Base-by-base conservation (phyloP, 139 green algal species). In the Auxenochlorella protothecoides region DNA sequence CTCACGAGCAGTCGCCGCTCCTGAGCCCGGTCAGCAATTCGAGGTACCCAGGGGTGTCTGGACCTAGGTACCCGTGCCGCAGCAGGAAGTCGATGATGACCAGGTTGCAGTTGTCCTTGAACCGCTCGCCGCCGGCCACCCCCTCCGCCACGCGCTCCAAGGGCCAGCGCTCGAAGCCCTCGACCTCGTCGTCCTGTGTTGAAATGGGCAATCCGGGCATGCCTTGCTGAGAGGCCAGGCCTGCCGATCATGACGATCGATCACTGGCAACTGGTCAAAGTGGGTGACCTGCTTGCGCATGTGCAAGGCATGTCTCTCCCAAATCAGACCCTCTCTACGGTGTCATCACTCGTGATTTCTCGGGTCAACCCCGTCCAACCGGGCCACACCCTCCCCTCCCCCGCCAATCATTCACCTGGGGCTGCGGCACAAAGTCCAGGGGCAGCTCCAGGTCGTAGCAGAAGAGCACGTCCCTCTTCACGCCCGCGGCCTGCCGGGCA, bases 21-120 rank as follows among this genome's bases (percentile, higher is more conserved):
- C 85, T 65, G 71, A 96, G 62, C 4, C 68, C 65, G 2, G 63
- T 12, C 53, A 95, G 54, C 10, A 97, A 75, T 10, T 83, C 55
- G 5, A 93, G 66, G 78, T 95, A 96, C 11, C 85, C 86, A 6
- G 68, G 73, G 69, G 78, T 66, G 52, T 90, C 86, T n/a, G 87
- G 86, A 0, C 72, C 76, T 6, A 90, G 56, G 54, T 78, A 70
- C 4, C 84, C 84, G 63, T 88, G 86, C 5, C 90, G 72, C 0
- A 97, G 51, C 27, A 97, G 63, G 74, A 98, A 97, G 69, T 78
- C 89, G 12, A 95, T 90, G 72, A 98, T 89, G 0, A 98, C 91
- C 4, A 98, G 73, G 55, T 80, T 83, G 81, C 90, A 96, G 80
- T 99, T 99, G 53, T 86, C 83, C 78, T 99, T 99, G 83, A 91